Base-by-base conservation (phyloP, 495 filamentous ascomycete genomes). In the Annulohypoxylon stygium region DNA sequence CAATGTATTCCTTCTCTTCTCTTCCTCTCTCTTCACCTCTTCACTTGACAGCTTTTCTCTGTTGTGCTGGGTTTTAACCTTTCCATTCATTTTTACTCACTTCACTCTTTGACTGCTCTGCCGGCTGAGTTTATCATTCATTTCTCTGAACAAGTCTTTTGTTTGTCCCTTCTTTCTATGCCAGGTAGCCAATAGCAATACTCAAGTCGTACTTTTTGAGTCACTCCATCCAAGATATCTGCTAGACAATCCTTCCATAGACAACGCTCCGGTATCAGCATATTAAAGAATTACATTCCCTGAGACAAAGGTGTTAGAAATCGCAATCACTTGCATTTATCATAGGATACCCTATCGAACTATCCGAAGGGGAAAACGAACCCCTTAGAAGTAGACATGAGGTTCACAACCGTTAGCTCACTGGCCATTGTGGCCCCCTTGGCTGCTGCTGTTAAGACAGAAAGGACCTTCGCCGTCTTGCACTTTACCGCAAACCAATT, bases 391-490 rank as follows among this genome's bases (percentile, higher is more conserved):
- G 14, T 20, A 61, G 69, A 75, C 18, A 81, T 81, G 72, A 80
- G 60, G 71, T 67, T 75, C 59, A 39, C 74, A 60, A 73, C 78
- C 53, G 61, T 74, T 47, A 57, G 74, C 34, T 25, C 70, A 4
- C 45, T 78, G 51, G 78, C 78, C 69, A 75, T 78, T 30, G 66
- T 78, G 67, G 73, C 75, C 54, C 79, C 68, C 54, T 61, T 77
- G 47, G 81, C 81, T 20, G 70, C 75, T 51, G 80, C 79, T 26
- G 60, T 70, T 63, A 79, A 81, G 75, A 69, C 77, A 16, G 45
- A 55, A 11, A 78, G 78, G 53, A 83, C 80, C 43, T 86, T 86
- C 61, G 84, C 82, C 33, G 83, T 85, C 65, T 71, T 86, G 20
- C 81, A 74, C 34, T 84, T 85, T 72, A 79, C 79, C 57, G 76